A percentile compares a stretch with the other conserved stretches of the same genome.
phyloP scores from a whole-genome alignment of 495 filamentous ascomycete species.

The Aspergillus coremiiformis region DNA sequence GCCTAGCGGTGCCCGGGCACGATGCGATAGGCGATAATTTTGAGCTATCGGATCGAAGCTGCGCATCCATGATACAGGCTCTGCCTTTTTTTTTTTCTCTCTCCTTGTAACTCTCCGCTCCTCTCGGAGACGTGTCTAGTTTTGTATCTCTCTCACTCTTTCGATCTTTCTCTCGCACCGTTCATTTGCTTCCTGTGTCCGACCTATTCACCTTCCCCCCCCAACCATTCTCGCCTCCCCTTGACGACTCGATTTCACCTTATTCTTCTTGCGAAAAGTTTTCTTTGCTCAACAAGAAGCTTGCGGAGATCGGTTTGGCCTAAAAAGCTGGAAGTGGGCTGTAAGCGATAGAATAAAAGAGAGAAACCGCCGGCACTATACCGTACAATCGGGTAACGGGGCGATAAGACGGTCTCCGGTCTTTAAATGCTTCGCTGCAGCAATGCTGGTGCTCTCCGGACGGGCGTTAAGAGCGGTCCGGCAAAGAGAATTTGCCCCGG shows the following conservation, averaged over 20 bases:
- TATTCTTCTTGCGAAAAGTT: background rate
- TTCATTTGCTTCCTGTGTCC: background rate
- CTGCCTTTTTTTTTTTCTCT: background rate
- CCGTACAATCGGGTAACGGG: background rate
- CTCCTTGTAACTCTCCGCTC: background rate
- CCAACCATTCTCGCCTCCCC: background rate
- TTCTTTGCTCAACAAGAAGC: background rate
- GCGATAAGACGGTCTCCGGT: background rate
- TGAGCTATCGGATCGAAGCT: background rate
- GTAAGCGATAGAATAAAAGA: background rate
- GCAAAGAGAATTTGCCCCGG: conserved; percentile 6
- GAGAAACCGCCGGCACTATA: background rate
- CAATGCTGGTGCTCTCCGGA: conserved; percentile 16
- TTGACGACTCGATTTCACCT: background rate
- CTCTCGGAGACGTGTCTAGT: background rate
- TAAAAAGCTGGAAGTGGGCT: background rate
- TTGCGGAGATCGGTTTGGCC: background rate
- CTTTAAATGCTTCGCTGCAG: conserved; percentile 20
- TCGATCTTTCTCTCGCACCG: background rate
- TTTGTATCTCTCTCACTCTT: background rate
- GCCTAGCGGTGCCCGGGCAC: background rate
- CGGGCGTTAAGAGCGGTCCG: conserved; percentile 4
- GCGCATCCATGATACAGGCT: background rate
- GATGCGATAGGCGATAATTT: conserved; percentile 1
- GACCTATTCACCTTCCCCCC: background rate